phyloP scores from a whole-genome alignment of 2,329 filamentous ascomycete genomes.

The Chaetomium globosum region DNA sequence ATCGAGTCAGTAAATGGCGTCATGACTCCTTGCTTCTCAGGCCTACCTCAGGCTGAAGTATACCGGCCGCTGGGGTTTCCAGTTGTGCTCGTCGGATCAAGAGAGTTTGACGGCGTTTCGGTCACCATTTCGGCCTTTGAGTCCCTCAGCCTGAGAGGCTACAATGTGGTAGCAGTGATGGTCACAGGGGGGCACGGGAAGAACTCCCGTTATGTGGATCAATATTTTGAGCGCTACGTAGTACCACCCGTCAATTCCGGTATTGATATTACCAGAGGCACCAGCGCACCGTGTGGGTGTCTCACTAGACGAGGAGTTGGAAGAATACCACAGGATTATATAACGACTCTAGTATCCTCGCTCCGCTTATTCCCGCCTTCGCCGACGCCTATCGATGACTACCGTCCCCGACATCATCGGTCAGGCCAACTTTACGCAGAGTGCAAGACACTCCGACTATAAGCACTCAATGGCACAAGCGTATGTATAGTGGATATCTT shows the following conservation, averaged over 20 bases:
- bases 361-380: background rate
- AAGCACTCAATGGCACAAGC: background rate
- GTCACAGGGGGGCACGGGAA: background rate
- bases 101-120: background rate
- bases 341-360: background rate
- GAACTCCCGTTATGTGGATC: background rate
- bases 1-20: background rate
- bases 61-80: background rate
- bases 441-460: background rate
- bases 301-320: background rate
- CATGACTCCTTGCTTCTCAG: background rate
- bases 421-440: background rate
- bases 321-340: background rate
- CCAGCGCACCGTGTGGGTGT: background rate
- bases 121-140: background rate
- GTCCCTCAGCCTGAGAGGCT: background rate
- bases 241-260: background rate
- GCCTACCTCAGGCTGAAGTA: background rate
- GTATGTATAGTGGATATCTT: background rate
- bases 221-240: background rate
- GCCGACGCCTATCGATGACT: background rate
- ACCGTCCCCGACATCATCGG: background rate
- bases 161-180: background rate
- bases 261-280: background rate
- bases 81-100: background rate